Evolutionary conservation across 1,284 basidiomycete genomes (phyloP).

Genomic region (Cutaneotrichosporon cyanovorans): DNA sequence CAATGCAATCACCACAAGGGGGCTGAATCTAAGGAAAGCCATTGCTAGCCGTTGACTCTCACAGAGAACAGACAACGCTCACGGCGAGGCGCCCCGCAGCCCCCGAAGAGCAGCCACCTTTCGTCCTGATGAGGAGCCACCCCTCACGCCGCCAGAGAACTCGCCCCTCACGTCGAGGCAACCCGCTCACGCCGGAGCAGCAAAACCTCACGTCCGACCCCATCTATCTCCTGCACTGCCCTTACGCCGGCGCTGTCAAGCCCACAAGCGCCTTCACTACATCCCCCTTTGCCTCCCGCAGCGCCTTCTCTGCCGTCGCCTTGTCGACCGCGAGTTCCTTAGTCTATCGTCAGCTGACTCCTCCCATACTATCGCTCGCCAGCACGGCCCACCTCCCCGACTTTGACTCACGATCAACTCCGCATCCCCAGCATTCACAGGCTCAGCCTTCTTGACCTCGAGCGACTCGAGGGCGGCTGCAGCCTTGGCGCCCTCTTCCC

Average conservation of each 20-base stretch:
- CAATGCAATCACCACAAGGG: too few species aligned
- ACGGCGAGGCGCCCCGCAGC: too few species aligned
- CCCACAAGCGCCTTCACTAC: slow-evolving; percentile 34
- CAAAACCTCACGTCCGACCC: too few species aligned
- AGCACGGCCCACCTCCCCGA: neutral
- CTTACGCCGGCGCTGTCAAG: slow-evolving; percentile 17
- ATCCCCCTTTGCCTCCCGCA: slow-evolving; percentile 32
- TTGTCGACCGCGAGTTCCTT: slow-evolving; percentile 29
- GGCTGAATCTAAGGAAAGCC: too few species aligned
- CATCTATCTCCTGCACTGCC: slow-evolving; percentile 6
- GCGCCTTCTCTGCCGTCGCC: slow-evolving; percentile 27
- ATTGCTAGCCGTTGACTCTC: too few species aligned
- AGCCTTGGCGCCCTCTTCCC: slow-evolving; percentile 38
- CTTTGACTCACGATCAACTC: slow-evolving; percentile 33
- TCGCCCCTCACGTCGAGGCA: too few species aligned
- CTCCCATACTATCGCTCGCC: neutral
- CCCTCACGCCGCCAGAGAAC: too few species aligned
- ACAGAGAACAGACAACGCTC: too few species aligned
- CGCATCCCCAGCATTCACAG: slow-evolving; percentile 31
- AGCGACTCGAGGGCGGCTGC: slow-evolving; percentile 36
- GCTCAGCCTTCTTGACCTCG: slow-evolving; percentile 17
- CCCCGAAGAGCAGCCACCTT: too few species aligned
- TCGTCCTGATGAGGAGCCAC: too few species aligned
- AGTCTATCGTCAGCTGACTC: slow-evolving; percentile 21
- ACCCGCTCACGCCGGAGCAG: too few species aligned